These are phyloP conservation scores for Pinus albicaulis DNA, from an alignment of 75 land plant genomes.

Conservation along the genomic window DNA sequence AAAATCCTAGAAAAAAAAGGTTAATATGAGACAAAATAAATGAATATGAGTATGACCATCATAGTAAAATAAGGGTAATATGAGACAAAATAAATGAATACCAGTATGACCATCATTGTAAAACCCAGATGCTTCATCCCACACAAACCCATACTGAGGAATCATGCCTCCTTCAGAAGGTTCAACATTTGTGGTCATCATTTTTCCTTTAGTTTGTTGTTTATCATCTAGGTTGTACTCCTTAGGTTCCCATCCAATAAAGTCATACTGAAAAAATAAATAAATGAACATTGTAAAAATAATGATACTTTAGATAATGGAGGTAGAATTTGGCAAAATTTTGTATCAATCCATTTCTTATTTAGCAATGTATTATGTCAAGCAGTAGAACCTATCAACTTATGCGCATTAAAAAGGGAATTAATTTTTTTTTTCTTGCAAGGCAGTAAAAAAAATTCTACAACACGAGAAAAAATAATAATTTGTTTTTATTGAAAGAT, in stretches of 20 bases:
- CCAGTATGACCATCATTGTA: constrained; percentile 96
- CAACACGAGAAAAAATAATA: no score
- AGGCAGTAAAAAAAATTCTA: no score
- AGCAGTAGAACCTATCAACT: neutral
- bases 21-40: no score
- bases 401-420: no score
- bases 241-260: constrained; percentile 97
- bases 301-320: neutral
- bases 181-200: constrained; percentile 11
- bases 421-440: no score
- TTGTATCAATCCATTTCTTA: neutral
- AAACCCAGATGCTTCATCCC: constrained; percentile 99
- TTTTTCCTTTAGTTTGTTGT: constrained; percentile 17
- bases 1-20: neutral
- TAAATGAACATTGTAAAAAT: neutral
- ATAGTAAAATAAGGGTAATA: neutral
- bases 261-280: constrained; percentile 74
- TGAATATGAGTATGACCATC: no score
- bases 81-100: constrained; percentile 8
- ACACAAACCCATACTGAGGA: constrained; percentile 93
- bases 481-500: no score
- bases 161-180: constrained; percentile 31
- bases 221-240: constrained; percentile 90
- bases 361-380: neutral
- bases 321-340: neutral